Conservation (phyloP, 2,329 filamentous ascomycete genomes). For the Pseudocercospora fuligena region DNA sequence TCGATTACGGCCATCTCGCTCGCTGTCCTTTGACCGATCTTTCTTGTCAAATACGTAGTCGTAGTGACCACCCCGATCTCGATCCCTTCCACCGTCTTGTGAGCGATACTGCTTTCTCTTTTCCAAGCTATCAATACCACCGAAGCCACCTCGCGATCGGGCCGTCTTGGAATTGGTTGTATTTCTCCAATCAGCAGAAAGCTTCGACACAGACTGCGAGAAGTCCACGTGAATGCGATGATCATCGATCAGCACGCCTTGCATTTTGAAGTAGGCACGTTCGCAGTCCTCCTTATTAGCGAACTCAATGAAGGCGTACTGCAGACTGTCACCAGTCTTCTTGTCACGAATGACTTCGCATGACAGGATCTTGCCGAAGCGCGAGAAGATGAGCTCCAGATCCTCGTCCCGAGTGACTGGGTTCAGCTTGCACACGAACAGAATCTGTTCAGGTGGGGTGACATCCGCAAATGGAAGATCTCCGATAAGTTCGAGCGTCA, state of each 20-base stretch:
- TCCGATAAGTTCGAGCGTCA: constrained; percentile 97
- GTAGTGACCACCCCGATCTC: constrained; percentile 60
- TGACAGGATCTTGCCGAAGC: constrained; percentile 91
- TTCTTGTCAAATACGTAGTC: constrained; percentile 81
- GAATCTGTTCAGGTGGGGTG: constrained; percentile 92
- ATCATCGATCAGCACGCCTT: constrained; percentile 94
- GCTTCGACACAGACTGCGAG: constrained; percentile 85
- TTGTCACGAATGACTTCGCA: constrained; percentile 96
- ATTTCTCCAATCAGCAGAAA: constrained; percentile 87
- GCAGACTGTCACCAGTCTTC: constrained; percentile 90
- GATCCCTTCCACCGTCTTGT: constrained; percentile 49
- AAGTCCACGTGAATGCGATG: constrained; percentile 98
- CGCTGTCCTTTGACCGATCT: constrained; percentile 26
- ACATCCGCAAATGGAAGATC: constrained; percentile 97
- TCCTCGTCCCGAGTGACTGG: constrained; percentile 95
- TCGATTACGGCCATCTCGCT: constrained; percentile 20
- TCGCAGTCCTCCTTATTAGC: constrained; percentile 92
- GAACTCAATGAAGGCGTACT: constrained; percentile 98
- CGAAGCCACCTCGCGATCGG: constrained; percentile 76
- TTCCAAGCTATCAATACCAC: constrained; percentile 84
- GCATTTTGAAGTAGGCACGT: constrained; percentile 98
- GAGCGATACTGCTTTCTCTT: constrained; percentile 87
- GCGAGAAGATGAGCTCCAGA: constrained; percentile 92
- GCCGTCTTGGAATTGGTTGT: constrained; percentile 81
- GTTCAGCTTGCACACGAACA: constrained; percentile 98